phyloP scores from a whole-genome alignment of 2,329 filamentous ascomycete species.

The Lachnellula hyalina region DNA sequence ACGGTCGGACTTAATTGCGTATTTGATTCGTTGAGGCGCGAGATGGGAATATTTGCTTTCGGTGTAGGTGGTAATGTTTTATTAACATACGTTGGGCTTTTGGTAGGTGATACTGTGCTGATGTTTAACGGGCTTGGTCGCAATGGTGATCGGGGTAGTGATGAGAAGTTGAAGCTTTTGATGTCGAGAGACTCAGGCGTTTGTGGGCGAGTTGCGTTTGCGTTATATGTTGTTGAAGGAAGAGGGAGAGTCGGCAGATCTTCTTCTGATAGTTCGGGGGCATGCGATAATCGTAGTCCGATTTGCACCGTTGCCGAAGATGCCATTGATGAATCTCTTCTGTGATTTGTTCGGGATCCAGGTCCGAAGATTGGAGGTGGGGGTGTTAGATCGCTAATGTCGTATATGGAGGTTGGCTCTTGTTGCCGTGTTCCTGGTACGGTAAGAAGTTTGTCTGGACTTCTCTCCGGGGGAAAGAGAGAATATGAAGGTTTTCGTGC shows the following conservation, averaged over 20 bases:
- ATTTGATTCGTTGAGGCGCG: not conserved
- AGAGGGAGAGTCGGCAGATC: constrained; percentile 15
- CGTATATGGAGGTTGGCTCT: constrained; percentile 26
- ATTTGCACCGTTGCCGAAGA: constrained; percentile 69
- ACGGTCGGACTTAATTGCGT: constrained; percentile 43
- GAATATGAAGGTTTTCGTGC: constrained; percentile 27
- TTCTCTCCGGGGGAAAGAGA: constrained; percentile 23
- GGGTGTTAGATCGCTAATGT: constrained; percentile 25
- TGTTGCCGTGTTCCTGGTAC: constrained; percentile 4
- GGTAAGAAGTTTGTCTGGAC: not conserved
- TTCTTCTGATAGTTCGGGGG: constrained; percentile 21
- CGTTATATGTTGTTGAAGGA: constrained; percentile 32
- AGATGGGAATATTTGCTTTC: constrained; percentile 23
- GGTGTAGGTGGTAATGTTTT: constrained; percentile 14
- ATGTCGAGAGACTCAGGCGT: constrained; percentile 18
- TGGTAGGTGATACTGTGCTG: not conserved
- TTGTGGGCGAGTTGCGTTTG: constrained; percentile 28
- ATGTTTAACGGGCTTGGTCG: not conserved
- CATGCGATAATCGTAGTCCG: constrained; percentile 60
- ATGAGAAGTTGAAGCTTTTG: constrained; percentile 2
- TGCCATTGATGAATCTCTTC: constrained; percentile 54
- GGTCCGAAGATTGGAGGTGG: constrained; percentile 21
- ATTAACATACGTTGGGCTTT: constrained; percentile 1
- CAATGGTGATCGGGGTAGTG: not conserved
- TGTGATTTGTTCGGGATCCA: constrained; percentile 22